phyloP scores from a whole-genome alignment of 108 stramenopile genomes.

The Skeletonema costatum region DNA sequence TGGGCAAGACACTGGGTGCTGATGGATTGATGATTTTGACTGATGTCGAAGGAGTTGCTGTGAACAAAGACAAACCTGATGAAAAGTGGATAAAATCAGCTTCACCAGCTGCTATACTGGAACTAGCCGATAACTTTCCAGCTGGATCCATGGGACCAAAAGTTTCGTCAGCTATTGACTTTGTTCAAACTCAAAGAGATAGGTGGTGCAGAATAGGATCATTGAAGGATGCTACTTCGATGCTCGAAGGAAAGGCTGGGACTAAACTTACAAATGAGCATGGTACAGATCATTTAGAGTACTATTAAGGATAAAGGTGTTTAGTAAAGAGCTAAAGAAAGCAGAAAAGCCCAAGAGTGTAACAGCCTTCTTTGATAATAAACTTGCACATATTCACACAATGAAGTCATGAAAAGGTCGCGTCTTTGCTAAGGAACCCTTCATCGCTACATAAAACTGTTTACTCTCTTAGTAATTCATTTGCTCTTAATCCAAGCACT shows the following conservation, averaged over 20 bases:
- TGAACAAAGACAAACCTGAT: constrained; percentile 28
- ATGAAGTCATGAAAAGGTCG: neutral
- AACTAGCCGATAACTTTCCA: constrained; percentile 24
- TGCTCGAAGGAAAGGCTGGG: constrained; percentile 30
- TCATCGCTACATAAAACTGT: too few relatives aligned
- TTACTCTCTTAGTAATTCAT: too few relatives aligned
- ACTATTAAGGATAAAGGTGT: constrained; percentile 3
- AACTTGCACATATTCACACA: too few relatives aligned
- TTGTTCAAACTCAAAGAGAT: constrained; percentile 19
- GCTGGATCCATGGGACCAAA: constrained; percentile 50
- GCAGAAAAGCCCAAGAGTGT: too few relatives aligned
- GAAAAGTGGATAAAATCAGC: constrained; percentile 32
- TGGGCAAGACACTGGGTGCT: constrained; percentile 32
- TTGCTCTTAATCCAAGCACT: too few relatives aligned
- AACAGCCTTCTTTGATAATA: too few relatives aligned
- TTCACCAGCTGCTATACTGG: constrained; percentile 17
- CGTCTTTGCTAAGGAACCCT: neutral
- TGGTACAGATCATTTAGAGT: constrained; percentile 36
- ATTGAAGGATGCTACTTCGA: constrained; percentile 37
- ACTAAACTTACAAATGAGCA: constrained; percentile 30
- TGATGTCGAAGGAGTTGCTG: constrained; percentile 34
- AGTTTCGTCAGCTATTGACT: constrained; percentile 39
- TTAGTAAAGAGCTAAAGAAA: too few relatives aligned
- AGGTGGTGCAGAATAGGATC: constrained; percentile 47
- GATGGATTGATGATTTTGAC: constrained; percentile 51